Conservation (phyloP, 345 rosid species). For the Ceriops zippeliana region DNA sequence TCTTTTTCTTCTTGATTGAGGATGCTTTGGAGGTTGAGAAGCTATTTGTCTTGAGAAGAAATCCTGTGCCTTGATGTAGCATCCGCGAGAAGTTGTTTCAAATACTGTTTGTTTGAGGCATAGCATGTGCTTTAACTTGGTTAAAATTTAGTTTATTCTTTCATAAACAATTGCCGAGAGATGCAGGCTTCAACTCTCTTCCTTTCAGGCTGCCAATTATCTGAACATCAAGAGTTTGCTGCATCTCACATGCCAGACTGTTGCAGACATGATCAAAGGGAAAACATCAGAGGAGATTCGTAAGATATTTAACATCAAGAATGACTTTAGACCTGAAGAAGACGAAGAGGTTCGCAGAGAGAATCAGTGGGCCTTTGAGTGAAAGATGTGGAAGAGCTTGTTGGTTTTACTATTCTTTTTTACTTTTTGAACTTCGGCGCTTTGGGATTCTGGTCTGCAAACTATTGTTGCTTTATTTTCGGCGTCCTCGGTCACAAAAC, state of each 20-base stretch:
- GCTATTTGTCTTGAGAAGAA: too few relatives aligned
- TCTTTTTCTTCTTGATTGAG: too few relatives aligned
- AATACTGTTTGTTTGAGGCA: background rate
- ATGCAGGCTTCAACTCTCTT: background rate
- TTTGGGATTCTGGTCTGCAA: background rate
- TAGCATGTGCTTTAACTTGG: background rate
- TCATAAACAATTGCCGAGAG: background rate
- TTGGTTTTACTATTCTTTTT: background rate
- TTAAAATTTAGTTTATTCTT: background rate
- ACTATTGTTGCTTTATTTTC: background rate
- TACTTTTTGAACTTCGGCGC: slow-evolving; percentile 1
- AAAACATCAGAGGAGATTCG: slow-evolving; percentile 22
- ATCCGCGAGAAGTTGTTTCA: too few relatives aligned
- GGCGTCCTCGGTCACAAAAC: background rate
- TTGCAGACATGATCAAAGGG: slow-evolving; percentile 25
- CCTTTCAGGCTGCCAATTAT: slow-evolving; percentile 23
- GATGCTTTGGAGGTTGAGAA: too few relatives aligned
- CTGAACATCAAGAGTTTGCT: slow-evolving; percentile 24
- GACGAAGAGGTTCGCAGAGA: slow-evolving; percentile 30
- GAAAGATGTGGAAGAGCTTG: background rate
- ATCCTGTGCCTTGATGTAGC: too few relatives aligned
- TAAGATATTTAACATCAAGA: slow-evolving; percentile 21
- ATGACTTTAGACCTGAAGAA: slow-evolving; percentile 22
- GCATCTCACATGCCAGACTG: slow-evolving; percentile 27
- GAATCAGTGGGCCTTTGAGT: slow-evolving; percentile 32